These are phyloP conservation scores for Mycocentrospora acerina DNA, from an alignment of 2,329 filamentous ascomycete genomes.

Conservation along the genomic window DNA sequence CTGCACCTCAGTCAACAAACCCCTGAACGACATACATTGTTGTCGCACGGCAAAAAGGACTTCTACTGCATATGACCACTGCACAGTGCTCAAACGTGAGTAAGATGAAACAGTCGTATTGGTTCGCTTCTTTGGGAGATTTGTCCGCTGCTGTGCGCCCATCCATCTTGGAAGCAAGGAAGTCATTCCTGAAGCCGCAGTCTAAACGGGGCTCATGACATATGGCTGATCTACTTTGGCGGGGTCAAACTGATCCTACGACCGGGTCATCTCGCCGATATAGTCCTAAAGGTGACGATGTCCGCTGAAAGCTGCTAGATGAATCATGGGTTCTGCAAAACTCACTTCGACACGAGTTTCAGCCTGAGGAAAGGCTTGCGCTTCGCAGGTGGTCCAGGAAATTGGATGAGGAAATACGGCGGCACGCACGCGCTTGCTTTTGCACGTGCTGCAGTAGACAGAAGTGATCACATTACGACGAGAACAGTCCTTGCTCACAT, in stretches of 20 bases:
- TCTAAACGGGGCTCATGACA: constrained; percentile 18
- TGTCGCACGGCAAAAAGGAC: constrained; percentile 8
- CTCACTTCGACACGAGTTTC: constrained; percentile 2
- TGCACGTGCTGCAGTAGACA: constrained; percentile 18
- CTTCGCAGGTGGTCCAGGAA: not conserved
- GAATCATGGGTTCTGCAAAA: not conserved
- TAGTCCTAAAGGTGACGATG: too few relatives aligned
- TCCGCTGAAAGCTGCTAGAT: too few relatives aligned
- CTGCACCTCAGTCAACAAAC: constrained; percentile 5
- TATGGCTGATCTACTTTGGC: constrained; percentile 6
- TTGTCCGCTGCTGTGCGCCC: constrained; percentile 14
- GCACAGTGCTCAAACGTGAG: constrained; percentile 10
- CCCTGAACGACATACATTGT: constrained; percentile 2
- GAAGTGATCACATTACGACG: constrained; percentile 20
- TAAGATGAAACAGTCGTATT: constrained; percentile 5
- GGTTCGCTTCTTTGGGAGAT: constrained; percentile 8
- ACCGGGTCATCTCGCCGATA: too few relatives aligned
- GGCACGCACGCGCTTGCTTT: constrained; percentile 11
- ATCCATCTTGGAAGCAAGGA: constrained; percentile 8
- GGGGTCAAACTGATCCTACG: not conserved
- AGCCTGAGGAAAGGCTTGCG: constrained; percentile 1
- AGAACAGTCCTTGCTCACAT: constrained; percentile 19
- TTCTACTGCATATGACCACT: constrained; percentile 11
- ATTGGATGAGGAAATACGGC: constrained; percentile 9
- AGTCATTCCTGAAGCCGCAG: constrained; percentile 12